Percentiles rank a stretch among this genome's conserved stretches.
Conservation (phyloP, 1,139 yeast species). For the Kurtzmaniella quercitrusa region DNA sequence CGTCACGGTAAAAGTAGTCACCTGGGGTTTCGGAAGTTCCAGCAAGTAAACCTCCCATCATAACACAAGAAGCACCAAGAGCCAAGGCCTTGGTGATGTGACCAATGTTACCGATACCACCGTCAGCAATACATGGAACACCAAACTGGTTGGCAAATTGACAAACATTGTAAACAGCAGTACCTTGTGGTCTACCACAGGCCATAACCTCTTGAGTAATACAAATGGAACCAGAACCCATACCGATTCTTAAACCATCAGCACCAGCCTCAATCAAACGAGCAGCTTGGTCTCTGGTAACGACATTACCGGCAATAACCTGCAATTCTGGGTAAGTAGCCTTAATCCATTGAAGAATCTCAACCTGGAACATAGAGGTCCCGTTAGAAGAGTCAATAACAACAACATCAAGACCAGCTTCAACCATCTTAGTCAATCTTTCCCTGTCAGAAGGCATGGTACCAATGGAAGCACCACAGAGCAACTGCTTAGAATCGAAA, state of each 20-base stretch:
- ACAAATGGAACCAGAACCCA: conserved; percentile 99
- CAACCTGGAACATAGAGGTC: conserved; percentile 89
- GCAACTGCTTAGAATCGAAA: conserved; percentile 85
- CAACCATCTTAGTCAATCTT: conserved; percentile 80
- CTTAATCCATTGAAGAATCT: conserved; percentile 92
- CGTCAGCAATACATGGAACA: conserved; percentile 97
- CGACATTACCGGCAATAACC: conserved; percentile 97
- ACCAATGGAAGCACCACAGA: conserved; percentile 99
- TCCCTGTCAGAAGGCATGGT: conserved; percentile 85
- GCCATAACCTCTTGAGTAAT: conserved; percentile 99
- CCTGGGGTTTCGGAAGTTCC: conserved; percentile 99
- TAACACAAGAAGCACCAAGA: conserved; percentile 93
- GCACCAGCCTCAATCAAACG: conserved; percentile 93
- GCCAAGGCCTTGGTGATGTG: conserved; percentile 97
- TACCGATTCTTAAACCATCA: conserved; percentile 97
- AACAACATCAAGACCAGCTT: conserved; percentile 96
- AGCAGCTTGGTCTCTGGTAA: conserved; percentile 98
- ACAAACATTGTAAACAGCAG: conserved; percentile 84
- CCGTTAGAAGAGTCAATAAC: conserved; percentile 97
- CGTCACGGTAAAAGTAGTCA: conserved; percentile 94
- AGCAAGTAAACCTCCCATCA: conserved; percentile 99
- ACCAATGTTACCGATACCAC: conserved; percentile 99
- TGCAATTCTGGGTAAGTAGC: conserved; percentile 71
- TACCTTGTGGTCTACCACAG: conserved; percentile 99
- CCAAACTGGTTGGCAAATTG: conserved; percentile 88